phyloP scores from a whole-genome alignment of 2,329 filamentous ascomycete species.

The Penicillium sp. region DNA sequence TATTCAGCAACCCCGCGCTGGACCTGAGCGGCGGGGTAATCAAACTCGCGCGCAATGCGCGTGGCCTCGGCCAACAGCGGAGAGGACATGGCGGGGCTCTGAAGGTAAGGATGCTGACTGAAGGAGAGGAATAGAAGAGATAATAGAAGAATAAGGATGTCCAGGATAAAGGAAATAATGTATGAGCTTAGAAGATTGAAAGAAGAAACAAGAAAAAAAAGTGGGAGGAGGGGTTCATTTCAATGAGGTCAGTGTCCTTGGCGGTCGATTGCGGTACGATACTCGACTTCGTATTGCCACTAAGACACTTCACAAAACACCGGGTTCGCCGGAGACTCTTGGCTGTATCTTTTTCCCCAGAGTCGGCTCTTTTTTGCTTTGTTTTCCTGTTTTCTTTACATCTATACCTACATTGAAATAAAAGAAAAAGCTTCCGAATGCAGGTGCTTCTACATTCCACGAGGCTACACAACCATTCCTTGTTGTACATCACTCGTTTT shows the following conservation, averaged over 20 bases:
- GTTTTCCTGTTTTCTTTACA: neutral
- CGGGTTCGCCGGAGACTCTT: conserved; percentile 21
- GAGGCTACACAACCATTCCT: neutral
- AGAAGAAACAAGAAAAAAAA: neutral
- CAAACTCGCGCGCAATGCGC: conserved; percentile 80
- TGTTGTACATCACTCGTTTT: neutral
- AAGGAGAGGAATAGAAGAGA: conserved; percentile 1
- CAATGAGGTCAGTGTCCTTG: conserved; percentile 1
- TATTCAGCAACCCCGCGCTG: conserved; percentile 83
- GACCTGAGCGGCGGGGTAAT: conserved; percentile 75
- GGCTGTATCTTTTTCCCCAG: neutral
- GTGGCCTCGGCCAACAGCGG: conserved; percentile 67
- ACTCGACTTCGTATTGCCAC: conserved; percentile 5
- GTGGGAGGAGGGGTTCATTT: neutral
- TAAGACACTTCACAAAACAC: conserved; percentile 5
- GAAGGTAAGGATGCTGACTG: conserved; percentile 2
- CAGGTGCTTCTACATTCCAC: conserved; percentile 11
- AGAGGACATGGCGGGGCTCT: conserved; percentile 29
- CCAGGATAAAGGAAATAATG: neutral
- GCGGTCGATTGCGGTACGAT: conserved; percentile 2
- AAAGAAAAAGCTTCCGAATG: conserved; percentile 1
- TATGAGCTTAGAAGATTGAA: neutral
- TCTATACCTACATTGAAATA: neutral
- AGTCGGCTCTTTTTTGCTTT: neutral
- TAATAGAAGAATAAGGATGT: conserved; percentile 1